Evolutionary conservation across 352 stramenopile genomes (phyloP).

Genomic region (Phytophthora aleatoria): DNA sequence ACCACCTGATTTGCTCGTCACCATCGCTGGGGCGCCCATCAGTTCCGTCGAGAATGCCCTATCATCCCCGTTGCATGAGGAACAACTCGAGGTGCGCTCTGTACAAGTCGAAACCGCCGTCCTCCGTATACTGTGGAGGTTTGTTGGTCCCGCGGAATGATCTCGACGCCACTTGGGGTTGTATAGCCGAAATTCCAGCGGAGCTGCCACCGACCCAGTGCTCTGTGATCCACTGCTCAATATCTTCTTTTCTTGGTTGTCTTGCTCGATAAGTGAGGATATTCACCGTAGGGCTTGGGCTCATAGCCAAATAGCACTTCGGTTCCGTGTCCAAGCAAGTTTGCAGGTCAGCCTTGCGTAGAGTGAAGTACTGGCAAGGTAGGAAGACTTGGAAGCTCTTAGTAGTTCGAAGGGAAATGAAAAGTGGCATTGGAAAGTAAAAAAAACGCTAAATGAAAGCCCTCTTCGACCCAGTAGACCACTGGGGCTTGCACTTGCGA

Average conservation of each 20-base stretch:
- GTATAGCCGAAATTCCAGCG: neutral
- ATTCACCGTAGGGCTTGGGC: neutral
- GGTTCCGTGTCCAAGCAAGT: too few relatives aligned
- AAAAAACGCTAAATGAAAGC: too few relatives aligned
- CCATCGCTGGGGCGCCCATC: neutral
- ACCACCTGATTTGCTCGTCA: neutral
- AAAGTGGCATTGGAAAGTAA: too few relatives aligned
- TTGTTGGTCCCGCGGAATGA: slow-evolving; percentile 2
- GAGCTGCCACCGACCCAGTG: neutral
- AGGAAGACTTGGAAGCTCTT: too few relatives aligned
- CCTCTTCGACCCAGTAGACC: too few relatives aligned
- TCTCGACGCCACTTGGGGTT: neutral
- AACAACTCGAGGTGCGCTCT: neutral
- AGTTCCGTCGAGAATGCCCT: neutral
- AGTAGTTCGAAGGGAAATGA: too few relatives aligned
- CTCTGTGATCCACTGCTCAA: neutral
- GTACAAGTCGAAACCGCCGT: slow-evolving; percentile 13
- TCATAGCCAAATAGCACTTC: neutral
- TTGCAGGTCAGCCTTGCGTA: too few relatives aligned
- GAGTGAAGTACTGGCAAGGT: too few relatives aligned
- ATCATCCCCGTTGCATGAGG: neutral
- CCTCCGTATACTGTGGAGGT: neutral
- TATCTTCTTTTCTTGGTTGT: neutral
- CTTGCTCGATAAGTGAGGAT: neutral
- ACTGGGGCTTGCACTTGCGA: too few relatives aligned